Conservation (phyloP, 1,284 basidiomycete genomes). For the Cutaneotrichosporon mucoides region DNA sequence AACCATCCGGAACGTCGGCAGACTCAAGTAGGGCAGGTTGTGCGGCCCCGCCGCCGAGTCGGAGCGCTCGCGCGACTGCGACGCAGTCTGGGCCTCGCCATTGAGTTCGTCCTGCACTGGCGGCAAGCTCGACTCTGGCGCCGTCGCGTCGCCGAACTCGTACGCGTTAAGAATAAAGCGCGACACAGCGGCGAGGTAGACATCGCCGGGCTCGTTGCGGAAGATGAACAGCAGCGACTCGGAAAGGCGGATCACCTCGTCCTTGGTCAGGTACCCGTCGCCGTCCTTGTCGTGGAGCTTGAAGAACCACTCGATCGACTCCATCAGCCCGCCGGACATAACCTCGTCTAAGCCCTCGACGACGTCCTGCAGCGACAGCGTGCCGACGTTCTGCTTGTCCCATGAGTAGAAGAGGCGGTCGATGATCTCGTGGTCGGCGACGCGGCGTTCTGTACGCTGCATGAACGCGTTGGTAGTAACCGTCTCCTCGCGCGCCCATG, state of each 20-base stretch:
- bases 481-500: slow-evolving; percentile 94
- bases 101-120: slow-evolving; percentile 34
- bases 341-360: slow-evolving; percentile 84
- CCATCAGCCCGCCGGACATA: slow-evolving; percentile 95
- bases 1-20: slow-evolving; percentile 88
- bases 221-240: slow-evolving; percentile 96
- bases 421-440: slow-evolving; percentile 53
- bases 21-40: slow-evolving; percentile 78
- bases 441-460: slow-evolving; percentile 55
- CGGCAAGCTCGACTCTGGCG: slow-evolving; percentile 55
- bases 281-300: slow-evolving; percentile 93
- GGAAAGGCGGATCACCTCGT: slow-evolving; percentile 85
- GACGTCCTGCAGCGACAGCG: slow-evolving; percentile 84
- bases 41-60: slow-evolving; percentile 42
- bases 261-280: slow-evolving; percentile 89
- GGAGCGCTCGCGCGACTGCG: slow-evolving; percentile 55
- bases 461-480: slow-evolving; percentile 88
- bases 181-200: slow-evolving; percentile 90
- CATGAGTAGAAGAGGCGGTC: slow-evolving; percentile 79
- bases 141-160: slow-evolving; percentile 84
- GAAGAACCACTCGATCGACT: slow-evolving; percentile 98
- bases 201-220: slow-evolving; percentile 94
- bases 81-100: slow-evolving; percentile 49
- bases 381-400: slow-evolving; percentile 74
- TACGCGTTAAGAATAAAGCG: slow-evolving; percentile 96